A percentile compares a stretch with the other conserved stretches of the same genome.
phyloP scores from a whole-genome alignment of 306 rosid genomes.

The Pyrus pyrifolia region DNA sequence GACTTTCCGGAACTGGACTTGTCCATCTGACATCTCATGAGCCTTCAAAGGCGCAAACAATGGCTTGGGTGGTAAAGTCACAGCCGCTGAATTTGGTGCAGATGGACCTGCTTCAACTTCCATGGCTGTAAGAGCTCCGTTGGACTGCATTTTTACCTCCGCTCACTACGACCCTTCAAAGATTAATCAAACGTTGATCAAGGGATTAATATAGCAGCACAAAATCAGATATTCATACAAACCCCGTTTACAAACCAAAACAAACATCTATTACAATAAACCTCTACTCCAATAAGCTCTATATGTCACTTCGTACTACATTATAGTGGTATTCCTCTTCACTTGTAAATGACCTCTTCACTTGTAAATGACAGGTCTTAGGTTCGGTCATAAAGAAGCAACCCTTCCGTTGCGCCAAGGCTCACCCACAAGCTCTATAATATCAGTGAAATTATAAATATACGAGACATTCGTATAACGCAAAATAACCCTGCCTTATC shows the following conservation, averaged over 20 bases:
- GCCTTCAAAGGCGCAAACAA: slow-evolving; percentile 66
- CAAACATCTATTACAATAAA: neutral
- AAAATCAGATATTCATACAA: neutral
- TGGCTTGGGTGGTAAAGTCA: slow-evolving; percentile 57
- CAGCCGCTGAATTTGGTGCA: slow-evolving; percentile 17
- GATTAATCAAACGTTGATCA: neutral
- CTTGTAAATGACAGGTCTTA: too few species aligned
- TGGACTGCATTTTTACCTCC: slow-evolving; percentile 46
- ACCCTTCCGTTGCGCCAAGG: too few species aligned
- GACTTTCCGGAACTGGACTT: slow-evolving; percentile 70
- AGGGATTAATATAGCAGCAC: neutral
- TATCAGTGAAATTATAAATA: neutral
- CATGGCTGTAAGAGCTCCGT: slow-evolving; percentile 39
- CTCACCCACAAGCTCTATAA: neutral
- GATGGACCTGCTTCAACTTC: slow-evolving; percentile 43
- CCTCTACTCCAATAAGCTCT: neutral
- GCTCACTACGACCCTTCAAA: neutral
- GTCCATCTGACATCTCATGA: slow-evolving; percentile 83
- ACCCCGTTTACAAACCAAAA: neutral
- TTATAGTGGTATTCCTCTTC: too few species aligned
- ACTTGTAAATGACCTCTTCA: too few species aligned
- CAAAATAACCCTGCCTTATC: neutral
- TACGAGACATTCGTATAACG: neutral
- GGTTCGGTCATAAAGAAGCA: too few species aligned
- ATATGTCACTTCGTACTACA: neutral